A percentile compares a stretch with the other conserved stretches of the same genome.
phyloP scores from a whole-genome alignment of 495 filamentous ascomycete genomes.

The Hyaloscypha variabilis region DNA sequence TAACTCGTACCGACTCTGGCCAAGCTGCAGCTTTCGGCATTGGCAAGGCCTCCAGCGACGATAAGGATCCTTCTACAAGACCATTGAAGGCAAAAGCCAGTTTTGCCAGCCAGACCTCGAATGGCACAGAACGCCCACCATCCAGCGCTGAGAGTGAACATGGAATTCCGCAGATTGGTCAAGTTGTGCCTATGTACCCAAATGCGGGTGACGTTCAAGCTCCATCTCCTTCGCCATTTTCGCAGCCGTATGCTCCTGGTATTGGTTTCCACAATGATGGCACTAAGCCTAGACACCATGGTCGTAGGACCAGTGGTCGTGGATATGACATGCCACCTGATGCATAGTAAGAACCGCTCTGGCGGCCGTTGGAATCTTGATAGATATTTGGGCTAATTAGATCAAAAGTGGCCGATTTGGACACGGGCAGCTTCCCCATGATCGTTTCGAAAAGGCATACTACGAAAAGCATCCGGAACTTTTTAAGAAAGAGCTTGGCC shows the following conservation, averaged over 20 bases:
- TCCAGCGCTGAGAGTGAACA: conserved; percentile 58
- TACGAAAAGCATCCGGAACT: conserved; percentile 87
- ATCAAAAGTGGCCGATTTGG: conserved; percentile 82
- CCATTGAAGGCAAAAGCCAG: conserved; percentile 63
- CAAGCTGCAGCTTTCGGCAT: conserved; percentile 82
- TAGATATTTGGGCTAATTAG: conserved; percentile 55
- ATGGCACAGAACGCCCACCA: conserved; percentile 40
- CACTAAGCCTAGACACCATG: conserved; percentile 58
- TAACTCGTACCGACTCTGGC: conserved; percentile 87
- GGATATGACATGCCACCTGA: conserved; percentile 39
- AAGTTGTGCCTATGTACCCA: conserved; percentile 90
- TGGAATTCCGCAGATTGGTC: conserved; percentile 89
- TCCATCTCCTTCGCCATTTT: conserved; percentile 77
- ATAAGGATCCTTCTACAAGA: conserved; percentile 60
- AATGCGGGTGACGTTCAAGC: conserved; percentile 97
- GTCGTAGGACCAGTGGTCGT: conserved; percentile 56
- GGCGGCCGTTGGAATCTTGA: background rate
- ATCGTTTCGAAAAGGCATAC: conserved; percentile 86
- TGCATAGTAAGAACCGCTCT: conserved; percentile 28
- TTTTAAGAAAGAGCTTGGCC: conserved; percentile 68
- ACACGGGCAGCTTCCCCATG: conserved; percentile 65
- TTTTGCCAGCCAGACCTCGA: conserved; percentile 57
- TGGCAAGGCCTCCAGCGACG: conserved; percentile 63
- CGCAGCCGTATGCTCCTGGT: conserved; percentile 53
- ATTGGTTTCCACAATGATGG: conserved; percentile 59